Base-by-base conservation (phyloP, 108 stramenopile genomes). In the Pseudonitzschia delicatissima region DNA sequence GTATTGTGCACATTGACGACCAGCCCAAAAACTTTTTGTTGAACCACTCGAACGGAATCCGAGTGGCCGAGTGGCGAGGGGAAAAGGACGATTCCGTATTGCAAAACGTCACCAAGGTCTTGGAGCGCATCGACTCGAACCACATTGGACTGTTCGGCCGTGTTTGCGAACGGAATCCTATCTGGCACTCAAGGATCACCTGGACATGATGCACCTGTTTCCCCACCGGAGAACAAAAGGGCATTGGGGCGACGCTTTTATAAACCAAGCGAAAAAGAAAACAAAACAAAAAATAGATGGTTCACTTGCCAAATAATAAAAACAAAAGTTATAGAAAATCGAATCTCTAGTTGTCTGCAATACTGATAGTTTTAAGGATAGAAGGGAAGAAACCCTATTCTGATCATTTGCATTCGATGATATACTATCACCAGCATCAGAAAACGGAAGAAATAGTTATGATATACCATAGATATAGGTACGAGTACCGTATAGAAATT, bases 141-240 rank as follows among this genome's bases (percentile, higher is more conserved):
- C 23, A 3, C 31, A 15, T 55, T 3, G 53, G 13, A 33, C 29
- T 27, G 53, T 55, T 29, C 53, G 53, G 18, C 53, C 53, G 11
- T 27, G 31, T n/a, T 29, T 55, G 28, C 53, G 53, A 55, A 55
- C 53, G 13, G 53, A 55, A 27, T 55, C 53, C 32, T 55, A 55
- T 11, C 17, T 55, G 53, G 53, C 28, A 33, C 31, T 55, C n/a
- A 33, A 55, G 31, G 32, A 29, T 3, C 29, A 31, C 6, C 29
- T 33, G 3, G 31, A 33, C 31, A 55, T 55, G 53, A 55, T 55
- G 53, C 31, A 55, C 32, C 18, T 33, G n/a, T 33, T 55, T n/a
- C 11, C 53, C 53, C 31, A n/a, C 31, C 11, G 15, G 27, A 23
- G 29, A 33, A 55, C 29, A 29, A 33, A 55, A 29, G n/a, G 53